Evolutionary conservation across 805 yeast species (phyloP).

Genomic region (Kurtzmaniella cleridarum): DNA sequence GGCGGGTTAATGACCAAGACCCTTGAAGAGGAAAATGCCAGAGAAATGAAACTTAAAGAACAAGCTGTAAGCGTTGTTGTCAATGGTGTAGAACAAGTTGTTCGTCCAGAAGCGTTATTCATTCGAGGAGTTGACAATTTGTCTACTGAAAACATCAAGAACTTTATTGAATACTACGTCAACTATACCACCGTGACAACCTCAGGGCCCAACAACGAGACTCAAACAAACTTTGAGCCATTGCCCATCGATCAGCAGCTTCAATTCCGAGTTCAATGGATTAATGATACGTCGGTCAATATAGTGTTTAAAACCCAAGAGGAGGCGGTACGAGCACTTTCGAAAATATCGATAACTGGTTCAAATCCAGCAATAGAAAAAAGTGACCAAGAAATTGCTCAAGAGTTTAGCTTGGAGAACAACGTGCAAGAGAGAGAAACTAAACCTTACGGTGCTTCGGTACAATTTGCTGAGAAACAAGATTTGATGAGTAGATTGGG

Average conservation of each 20-base stretch:
- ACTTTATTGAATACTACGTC: conserved; percentile 44
- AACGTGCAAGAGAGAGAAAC: conserved; percentile 35
- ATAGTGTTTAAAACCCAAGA: conserved; percentile 46
- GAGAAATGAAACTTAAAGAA: conserved; percentile 22
- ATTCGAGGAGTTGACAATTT: conserved; percentile 61
- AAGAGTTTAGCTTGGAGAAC: conserved; percentile 10
- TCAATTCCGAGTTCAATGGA: conserved; percentile 54
- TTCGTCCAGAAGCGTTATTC: conserved; percentile 44
- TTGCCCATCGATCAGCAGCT: conserved; percentile 23
- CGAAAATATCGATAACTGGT: conserved; percentile 22
- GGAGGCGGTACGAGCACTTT: conserved; percentile 34
- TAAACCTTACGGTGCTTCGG: conserved; percentile 33
- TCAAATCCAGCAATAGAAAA: conserved; percentile 10
- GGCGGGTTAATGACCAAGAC: conserved; percentile 39
- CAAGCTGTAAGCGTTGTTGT: conserved; percentile 29
- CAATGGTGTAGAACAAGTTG: conserved; percentile 24
- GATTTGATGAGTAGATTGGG: conserved; percentile 27
- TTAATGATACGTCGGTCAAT: conserved; percentile 56
- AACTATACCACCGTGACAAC: conserved; percentile 22
- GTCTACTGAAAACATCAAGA: conserved; percentile 54
- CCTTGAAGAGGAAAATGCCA: conserved; percentile 31
- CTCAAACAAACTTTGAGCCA: conserved; percentile 14
- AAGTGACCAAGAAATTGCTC: conserved; percentile 8
- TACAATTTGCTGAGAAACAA: conserved; percentile 27
- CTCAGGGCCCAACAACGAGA: conserved; percentile 10